Percentiles rank a stretch among this genome's conserved stretches.
Evolutionary conservation across 1,284 basidiomycete species (phyloP).

Genomic region (Cronartium quercuum): DNA sequence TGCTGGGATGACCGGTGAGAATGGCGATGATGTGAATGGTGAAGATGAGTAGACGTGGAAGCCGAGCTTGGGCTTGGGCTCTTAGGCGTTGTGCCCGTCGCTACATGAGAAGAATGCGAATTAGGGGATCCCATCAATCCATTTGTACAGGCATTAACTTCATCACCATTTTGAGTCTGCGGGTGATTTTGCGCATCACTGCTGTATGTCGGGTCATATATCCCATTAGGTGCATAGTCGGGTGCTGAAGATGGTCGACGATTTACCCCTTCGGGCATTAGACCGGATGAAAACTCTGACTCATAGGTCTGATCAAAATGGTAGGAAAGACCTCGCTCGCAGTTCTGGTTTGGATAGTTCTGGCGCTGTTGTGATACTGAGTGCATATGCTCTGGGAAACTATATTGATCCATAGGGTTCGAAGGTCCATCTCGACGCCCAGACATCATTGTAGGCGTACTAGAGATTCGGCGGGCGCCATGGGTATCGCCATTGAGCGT

Average conservation of each 20-base stretch:
- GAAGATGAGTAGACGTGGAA: constrained; percentile 28
- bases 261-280: background rate
- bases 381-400: constrained; percentile 1
- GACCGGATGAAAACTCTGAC: background rate
- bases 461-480: background rate
- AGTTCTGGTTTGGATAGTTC: background rate
- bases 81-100: background rate
- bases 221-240: background rate
- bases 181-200: background rate
- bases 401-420: constrained; percentile 3
- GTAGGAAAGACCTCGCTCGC: background rate
- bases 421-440: background rate
- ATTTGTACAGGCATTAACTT: background rate
- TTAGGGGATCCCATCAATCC: constrained; percentile 11
- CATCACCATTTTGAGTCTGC: background rate
- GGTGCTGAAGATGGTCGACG: constrained; percentile 4
- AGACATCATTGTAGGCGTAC: background rate
- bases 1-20: constrained; percentile 24
- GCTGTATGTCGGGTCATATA: background rate
- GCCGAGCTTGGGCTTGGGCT: constrained; percentile 33
- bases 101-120: constrained; percentile 14
- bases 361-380: background rate
- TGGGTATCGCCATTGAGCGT: constrained; percentile 1
- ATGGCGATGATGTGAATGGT: constrained; percentile 3
- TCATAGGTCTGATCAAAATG: constrained; percentile 7